Percentiles rank a stretch among this genome's conserved stretches.
Conservation (phyloP, 331 rosid species). For the Quercus phellos region DNA sequence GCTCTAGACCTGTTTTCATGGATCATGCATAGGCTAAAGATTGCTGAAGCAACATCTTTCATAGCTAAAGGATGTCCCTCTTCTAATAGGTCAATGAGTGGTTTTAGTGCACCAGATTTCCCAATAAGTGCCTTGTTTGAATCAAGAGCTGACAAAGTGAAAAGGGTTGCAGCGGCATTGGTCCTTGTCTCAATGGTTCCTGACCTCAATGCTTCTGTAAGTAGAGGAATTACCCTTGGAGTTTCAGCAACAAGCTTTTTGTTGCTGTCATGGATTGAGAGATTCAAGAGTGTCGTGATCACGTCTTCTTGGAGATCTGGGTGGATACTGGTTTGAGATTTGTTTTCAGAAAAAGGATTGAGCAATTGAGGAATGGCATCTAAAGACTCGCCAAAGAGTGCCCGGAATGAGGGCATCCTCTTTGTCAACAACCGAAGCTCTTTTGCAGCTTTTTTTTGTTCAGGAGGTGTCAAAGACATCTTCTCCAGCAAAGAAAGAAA, state of each 20-base stretch:
- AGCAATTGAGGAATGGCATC: conserved; percentile 67
- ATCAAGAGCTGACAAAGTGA: conserved; percentile 87
- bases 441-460: conserved; percentile 73
- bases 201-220: conserved; percentile 54
- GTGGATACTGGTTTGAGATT: conserved; percentile 26
- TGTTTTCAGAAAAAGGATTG: conserved; percentile 53
- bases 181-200: conserved; percentile 82
- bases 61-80: conserved; percentile 72
- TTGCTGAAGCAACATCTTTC: conserved; percentile 90
- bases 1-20: conserved; percentile 81
- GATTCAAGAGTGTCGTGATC: conserved; percentile 73
- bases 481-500: conserved; percentile 61
- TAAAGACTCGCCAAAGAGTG: conserved; percentile 61
- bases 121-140: conserved; percentile 87
- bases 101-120: conserved; percentile 67
- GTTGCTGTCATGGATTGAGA: conserved; percentile 82
- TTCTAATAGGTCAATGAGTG: conserved; percentile 64
- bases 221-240: conserved; percentile 58
- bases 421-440: conserved; percentile 82
- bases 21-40: conserved; percentile 62
- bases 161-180: conserved; percentile 91
- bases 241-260: conserved; percentile 83
- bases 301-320: conserved; percentile 80
- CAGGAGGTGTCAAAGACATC: conserved; percentile 58
- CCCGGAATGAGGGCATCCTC: conserved; percentile 72